Base-by-base conservation (phyloP, 306 rosid species). In the Dalbergia cochinchinensis region DNA sequence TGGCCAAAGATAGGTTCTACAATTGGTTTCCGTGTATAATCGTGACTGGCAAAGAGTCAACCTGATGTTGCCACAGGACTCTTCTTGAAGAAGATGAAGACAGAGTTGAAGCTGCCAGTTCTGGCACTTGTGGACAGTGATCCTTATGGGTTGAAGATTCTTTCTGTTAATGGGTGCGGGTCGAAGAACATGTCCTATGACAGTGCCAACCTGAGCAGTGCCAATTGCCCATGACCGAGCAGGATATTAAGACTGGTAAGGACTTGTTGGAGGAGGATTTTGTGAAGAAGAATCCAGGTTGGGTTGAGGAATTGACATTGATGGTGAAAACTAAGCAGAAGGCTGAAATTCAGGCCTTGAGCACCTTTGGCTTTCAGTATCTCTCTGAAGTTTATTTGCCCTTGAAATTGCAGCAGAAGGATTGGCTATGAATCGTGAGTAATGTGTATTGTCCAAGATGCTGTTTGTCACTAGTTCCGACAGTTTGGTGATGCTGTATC, bases 321-420 rank as follows among this genome's bases (percentile, higher is more conserved):
- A 94, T 94, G 98, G 97, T 94, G 87, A 94, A 94, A 78, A 92
- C 94, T 11, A 91, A 89, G 92, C 97, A 94, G 83, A 94, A 94
- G 91, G 98, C 97, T 7, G 98, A 94, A 74, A 94, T 94, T 86
- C 98, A 94, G 84, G 98, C 98, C 39, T 79, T 94, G 87, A 92
- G 98, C 72, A 34, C 96, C 4, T 94, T 94, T 12, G 97, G 98
- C 35, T 94, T 94, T 66, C 98, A 94, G 79, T 94, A 94, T 83
- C 81, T 92, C 74, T 84, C 97, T 9, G 97, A 94, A 85, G 97
- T 91, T 45, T 94, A 92, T 76, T 85, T 94, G 86, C 97, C 97
- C 4, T 84, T 92, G 81, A 94, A 94, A 84, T 82, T 94, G 87
- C 97, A 92, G 86, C 92, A 94, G 87, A 78, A 87, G 80, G 98